Percentiles rank a stretch among this genome's conserved stretches.
These are phyloP conservation scores for Sporobolomyces pararoseus DNA, from an alignment of 768 basidiomycete genomes.

Conservation along the genomic window DNA sequence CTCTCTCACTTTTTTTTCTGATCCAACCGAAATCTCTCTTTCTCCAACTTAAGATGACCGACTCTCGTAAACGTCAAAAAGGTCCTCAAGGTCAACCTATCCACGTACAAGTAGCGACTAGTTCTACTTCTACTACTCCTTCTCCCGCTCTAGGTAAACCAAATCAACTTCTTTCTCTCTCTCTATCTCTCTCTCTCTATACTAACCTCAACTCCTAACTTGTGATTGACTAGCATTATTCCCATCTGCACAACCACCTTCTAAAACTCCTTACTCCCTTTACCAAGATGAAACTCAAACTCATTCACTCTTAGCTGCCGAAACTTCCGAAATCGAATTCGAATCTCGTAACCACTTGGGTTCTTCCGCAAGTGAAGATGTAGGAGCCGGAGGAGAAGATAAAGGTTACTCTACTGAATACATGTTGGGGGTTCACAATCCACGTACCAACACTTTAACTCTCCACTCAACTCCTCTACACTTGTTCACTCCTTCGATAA, in stretches of 20 bases:
- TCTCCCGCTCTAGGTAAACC: conserved; percentile 26
- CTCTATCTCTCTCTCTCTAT: neutral
- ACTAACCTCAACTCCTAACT: neutral
- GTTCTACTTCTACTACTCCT: conserved; percentile 56
- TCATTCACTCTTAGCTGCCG: conserved; percentile 62
- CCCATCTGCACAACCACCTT: conserved; percentile 33
- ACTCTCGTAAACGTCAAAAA: conserved; percentile 27
- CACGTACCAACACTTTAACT: conserved; percentile 64
- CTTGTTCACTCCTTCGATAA: conserved; percentile 72
- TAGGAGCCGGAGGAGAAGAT: conserved; percentile 6
- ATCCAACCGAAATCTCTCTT: neutral
- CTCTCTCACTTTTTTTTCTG: no score
- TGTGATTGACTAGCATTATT: conserved; percentile 29
- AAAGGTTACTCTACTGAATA: conserved; percentile 57
- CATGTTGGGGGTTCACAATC: conserved; percentile 75
- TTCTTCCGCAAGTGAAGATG: neutral
- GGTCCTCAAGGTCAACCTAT: conserved; percentile 25
- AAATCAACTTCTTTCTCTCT: neutral
- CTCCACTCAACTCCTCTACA: conserved; percentile 67
- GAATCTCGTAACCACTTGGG: conserved; percentile 56
- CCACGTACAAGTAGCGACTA: conserved; percentile 49
- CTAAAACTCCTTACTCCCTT: conserved; percentile 37
- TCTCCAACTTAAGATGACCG: neutral
- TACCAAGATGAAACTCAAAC: conserved; percentile 2
- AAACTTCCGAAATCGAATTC: conserved; percentile 79